These are phyloP conservation scores for Penicillium chermesinum DNA, from an alignment of 495 filamentous ascomycete species.

Conservation along the genomic window DNA sequence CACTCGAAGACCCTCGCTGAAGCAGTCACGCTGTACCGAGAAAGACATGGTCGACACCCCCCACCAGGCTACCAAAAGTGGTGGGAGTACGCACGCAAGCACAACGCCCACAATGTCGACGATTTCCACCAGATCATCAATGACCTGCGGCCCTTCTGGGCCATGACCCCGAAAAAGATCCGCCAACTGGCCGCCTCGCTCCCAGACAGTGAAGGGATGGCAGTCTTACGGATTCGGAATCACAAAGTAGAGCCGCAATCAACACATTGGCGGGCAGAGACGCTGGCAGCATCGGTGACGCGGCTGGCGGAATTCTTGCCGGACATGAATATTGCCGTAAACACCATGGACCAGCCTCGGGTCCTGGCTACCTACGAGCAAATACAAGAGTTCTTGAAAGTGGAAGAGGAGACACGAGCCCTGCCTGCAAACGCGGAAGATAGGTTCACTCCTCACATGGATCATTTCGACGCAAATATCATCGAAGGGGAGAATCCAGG, in stretches of 20 bases:
- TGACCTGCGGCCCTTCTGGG: constrained; percentile 70
- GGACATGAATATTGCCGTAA: constrained; percentile 68
- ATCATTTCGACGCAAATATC: constrained; percentile 17
- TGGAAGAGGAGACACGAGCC: constrained; percentile 45
- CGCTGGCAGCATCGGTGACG: constrained; percentile 53
- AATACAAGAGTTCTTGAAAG: constrained; percentile 51
- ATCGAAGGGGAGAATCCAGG: constrained; percentile 12
- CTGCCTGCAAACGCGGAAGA: constrained; percentile 32
- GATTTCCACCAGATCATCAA: constrained; percentile 70
- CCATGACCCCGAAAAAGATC: constrained; percentile 49
- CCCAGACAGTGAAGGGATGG: constrained; percentile 50
- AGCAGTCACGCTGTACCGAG: constrained; percentile 57
- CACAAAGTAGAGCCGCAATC: constrained; percentile 49
- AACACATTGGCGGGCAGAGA: constrained; percentile 61
- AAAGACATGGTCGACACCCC: constrained; percentile 61
- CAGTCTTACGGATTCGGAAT: constrained; percentile 51
- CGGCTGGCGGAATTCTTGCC: constrained; percentile 57
- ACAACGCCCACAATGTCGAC: constrained; percentile 58
- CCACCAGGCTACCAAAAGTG: constrained; percentile 68
- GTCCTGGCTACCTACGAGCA: constrained; percentile 63
- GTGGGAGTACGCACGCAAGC: constrained; percentile 60
- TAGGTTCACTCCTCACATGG: constrained; percentile 32
- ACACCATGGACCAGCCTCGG: constrained; percentile 64
- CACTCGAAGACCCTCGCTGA: constrained; percentile 38
- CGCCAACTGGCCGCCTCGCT: constrained; percentile 43